Conservation (phyloP, 1,139 yeast species). For the Entelexis sorbosivorans region DNA sequence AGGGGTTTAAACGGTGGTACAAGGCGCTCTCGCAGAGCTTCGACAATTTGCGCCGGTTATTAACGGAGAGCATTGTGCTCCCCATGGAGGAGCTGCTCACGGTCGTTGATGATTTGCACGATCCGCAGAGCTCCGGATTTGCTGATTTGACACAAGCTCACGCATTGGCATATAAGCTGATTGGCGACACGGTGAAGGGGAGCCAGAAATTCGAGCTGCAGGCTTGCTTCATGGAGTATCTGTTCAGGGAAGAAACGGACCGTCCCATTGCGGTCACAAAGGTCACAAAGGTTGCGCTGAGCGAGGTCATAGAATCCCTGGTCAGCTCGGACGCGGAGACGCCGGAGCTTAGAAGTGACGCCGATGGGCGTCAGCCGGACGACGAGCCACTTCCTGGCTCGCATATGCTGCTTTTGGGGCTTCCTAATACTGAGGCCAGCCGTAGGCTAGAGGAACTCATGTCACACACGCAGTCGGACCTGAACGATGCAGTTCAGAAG, state of each 20-base stretch:
- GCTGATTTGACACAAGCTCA: neutral
- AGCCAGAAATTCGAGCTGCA: conserved; percentile 13
- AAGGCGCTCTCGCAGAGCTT: conserved; percentile 12
- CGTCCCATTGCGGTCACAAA: conserved; percentile 19
- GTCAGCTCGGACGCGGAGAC: neutral
- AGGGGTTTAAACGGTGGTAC: conserved; percentile 24
- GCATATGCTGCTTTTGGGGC: conserved; percentile 1
- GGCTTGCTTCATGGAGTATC: conserved; percentile 17
- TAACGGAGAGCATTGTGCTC: conserved; percentile 4
- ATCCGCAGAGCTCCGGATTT: neutral
- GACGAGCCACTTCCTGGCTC: too few relatives aligned
- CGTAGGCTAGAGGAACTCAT: neutral
- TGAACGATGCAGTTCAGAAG: neutral
- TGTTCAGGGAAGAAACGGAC: conserved; percentile 19
- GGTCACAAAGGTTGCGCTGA: neutral
- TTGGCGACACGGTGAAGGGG: neutral
- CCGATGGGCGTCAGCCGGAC: too few relatives aligned
- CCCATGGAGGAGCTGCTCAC: conserved; percentile 9
- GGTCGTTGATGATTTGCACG: conserved; percentile 7
- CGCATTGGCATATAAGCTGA: neutral
- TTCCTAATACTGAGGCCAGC: neutral
- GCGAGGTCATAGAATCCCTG: neutral
- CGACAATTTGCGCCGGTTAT: conserved; percentile 2
- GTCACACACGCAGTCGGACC: neutral
- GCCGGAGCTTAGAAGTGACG: too few relatives aligned